Base-by-base conservation (phyloP, 129 eudicot species). In the Ambrosia artemisiifolia region DNA sequence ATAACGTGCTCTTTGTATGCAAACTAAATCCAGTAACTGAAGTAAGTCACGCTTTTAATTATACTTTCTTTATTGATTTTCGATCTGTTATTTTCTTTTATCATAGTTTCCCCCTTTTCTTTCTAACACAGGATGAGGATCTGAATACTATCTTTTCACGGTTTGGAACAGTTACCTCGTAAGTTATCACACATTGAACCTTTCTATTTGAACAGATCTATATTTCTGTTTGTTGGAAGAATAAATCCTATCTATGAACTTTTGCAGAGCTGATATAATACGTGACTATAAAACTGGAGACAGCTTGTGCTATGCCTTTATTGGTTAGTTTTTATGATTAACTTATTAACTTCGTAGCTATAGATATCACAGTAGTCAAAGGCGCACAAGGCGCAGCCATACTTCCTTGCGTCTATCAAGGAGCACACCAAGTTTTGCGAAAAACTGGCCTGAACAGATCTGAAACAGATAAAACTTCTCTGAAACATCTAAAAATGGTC, bases 1-100 rank as follows among this genome's bases (percentile, higher is more conserved):
- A 95, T 32, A 88, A 95, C 63, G 97, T 95, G 73, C 82, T 95
- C 65, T 95, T 95, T 82, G 99, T 95, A 17, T 95, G 99, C 78
- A 95, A 91, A 69, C 89, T 95, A 35, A 95, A 95, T 78, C 99
- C 97, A 9, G 99, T 91, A 7, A 95, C 99, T 79, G 95, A 95
- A 81, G 98, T 90, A 72, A 82, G 96, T 83, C 34, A 64, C 11
- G 46, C 59, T 16, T 19, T 18, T 51, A 24, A 18, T 44, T 62
- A 14, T 19, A 9, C 53, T 46, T 20, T 16, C 38, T 53, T 74
- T 28, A 49, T 36, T 50, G n/a, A 24, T 72, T n/a, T 46, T 65
- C 51, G 46, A 13, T 42, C 71, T 67, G 54, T 76, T 66, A 13
- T 44, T n/a, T 13, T 48, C 5, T 11, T 74, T 36, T 70, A 46